Evolutionary conservation across 345 rosid genomes (phyloP).

Genomic region (Arabidopsis arenosa): DNA sequence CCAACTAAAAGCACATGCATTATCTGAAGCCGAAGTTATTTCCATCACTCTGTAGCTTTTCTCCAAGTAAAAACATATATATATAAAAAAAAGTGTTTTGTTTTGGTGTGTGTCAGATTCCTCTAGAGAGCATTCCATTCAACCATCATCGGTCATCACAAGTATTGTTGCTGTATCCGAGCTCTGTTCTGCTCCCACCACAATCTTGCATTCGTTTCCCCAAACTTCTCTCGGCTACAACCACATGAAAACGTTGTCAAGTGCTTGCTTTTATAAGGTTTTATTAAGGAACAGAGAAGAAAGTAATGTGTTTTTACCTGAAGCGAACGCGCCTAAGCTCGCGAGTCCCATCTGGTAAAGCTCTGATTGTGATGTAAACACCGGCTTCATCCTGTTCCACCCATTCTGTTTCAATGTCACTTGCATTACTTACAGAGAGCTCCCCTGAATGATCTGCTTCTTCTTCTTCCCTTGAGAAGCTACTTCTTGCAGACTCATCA

Average conservation of each 20-base stretch:
- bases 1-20: slow-evolving; percentile 12
- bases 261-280: background rate
- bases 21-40: slow-evolving; percentile 21
- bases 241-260: background rate
- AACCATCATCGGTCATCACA: slow-evolving; percentile 50
- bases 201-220: slow-evolving; percentile 82
- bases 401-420: slow-evolving; percentile 93
- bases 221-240: slow-evolving; percentile 92
- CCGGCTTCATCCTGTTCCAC: slow-evolving; percentile 96
- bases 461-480: slow-evolving; percentile 70
- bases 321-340: slow-evolving; percentile 96
- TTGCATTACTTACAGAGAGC: slow-evolving; percentile 87
- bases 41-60: slow-evolving; percentile 16
- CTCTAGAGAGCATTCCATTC: slow-evolving; percentile 24
- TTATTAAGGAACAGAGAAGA: background rate
- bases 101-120: slow-evolving; percentile 24
- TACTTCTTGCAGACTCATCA: slow-evolving; percentile 69
- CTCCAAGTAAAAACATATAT: background rate
- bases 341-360: slow-evolving; percentile 72
- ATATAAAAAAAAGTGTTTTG: slow-evolving; percentile 20
- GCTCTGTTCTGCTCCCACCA: slow-evolving; percentile 99
- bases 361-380: slow-evolving; percentile 88
- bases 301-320: slow-evolving; percentile 57
- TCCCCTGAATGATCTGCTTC: slow-evolving; percentile 66
- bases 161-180: slow-evolving; percentile 90